These are phyloP conservation scores for Acanthamoeba triangularis DNA, from an alignment of 208 protist genomes.

Conservation along the genomic window DNA sequence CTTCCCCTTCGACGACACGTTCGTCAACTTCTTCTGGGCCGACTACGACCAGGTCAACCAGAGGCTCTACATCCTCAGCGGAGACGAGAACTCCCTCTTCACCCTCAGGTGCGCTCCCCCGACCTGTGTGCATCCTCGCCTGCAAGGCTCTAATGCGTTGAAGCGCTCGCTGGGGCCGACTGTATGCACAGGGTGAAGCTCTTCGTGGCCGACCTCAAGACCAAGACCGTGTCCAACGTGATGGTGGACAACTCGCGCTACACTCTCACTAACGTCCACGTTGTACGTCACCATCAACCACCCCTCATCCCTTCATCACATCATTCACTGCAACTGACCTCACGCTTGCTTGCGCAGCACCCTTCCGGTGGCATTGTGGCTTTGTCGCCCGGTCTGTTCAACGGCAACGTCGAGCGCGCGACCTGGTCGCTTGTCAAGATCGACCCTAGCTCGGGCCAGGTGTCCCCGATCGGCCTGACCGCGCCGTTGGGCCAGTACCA, in stretches of 20 bases:
- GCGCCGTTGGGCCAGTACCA: neutral
- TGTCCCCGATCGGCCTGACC: neutral
- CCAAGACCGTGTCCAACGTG: neutral
- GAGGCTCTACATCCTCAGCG: conserved; percentile 61
- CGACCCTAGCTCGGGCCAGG: neutral
- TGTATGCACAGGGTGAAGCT: neutral
- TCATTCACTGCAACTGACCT: neutral
- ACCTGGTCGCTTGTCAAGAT: conserved; percentile 15
- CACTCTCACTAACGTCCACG: conserved; percentile 40
- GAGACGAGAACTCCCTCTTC: conserved; percentile 57
- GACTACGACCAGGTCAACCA: conserved; percentile 20
- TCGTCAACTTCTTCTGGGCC: conserved; percentile 74
- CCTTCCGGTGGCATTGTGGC: neutral
- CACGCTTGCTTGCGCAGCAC: neutral
- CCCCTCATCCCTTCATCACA: neutral
- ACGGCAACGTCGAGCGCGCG: conserved; percentile 17
- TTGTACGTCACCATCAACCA: neutral
- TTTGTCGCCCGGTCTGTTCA: conserved; percentile 40
- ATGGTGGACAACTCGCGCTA: conserved; percentile 54
- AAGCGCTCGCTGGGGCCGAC: neutral
- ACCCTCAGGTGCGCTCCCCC: neutral
- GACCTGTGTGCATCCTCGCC: neutral
- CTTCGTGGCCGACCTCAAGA: conserved; percentile 36
- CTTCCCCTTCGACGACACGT: conserved; percentile 60
- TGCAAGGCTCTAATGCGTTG: neutral